Evolutionary conservation across 257 asterid species (phyloP).

Genomic region (Solanum dulcamara): DNA sequence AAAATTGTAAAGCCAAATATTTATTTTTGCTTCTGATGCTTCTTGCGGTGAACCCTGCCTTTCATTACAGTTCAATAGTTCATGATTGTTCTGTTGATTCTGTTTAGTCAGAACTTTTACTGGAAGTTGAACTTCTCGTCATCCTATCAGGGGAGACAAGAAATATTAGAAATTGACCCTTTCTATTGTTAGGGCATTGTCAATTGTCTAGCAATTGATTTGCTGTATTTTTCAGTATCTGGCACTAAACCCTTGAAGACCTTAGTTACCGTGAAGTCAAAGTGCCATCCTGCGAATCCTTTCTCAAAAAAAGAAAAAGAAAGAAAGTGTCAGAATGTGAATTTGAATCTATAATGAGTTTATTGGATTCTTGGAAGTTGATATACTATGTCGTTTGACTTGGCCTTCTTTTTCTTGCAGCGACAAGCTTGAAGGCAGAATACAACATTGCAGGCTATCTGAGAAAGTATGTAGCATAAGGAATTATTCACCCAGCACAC

Average conservation of each 20-base stretch:
- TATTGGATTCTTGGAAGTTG: not conserved
- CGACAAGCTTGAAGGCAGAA: conserved; percentile 83
- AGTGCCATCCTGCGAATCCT: too few species aligned
- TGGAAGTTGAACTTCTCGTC: too few species aligned
- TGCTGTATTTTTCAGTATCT: too few species aligned
- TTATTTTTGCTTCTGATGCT: not conserved
- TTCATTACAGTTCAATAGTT: not conserved
- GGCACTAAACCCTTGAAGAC: too few species aligned
- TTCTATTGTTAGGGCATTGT: too few species aligned
- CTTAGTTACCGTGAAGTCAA: too few species aligned
- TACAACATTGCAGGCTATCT: conserved; percentile 66
- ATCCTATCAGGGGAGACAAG: not conserved
- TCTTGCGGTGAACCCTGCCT: not conserved
- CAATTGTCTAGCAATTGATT: too few species aligned
- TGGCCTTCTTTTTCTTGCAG: conserved; percentile 20
- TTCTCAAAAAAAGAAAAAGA: too few species aligned
- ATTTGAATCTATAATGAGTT: not conserved
- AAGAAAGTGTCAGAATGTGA: not conserved
- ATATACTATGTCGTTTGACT: not conserved
- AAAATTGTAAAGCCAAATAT: not conserved
- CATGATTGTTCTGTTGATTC: not conserved
- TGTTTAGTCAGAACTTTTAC: not conserved
- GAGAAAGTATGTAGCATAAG: conserved; percentile 54
- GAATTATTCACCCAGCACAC: not conserved
- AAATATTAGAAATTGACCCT: too few species aligned